Evolutionary conservation across 108 stramenopile genomes (phyloP).

Genomic region (Nitzschia inconspicua): DNA sequence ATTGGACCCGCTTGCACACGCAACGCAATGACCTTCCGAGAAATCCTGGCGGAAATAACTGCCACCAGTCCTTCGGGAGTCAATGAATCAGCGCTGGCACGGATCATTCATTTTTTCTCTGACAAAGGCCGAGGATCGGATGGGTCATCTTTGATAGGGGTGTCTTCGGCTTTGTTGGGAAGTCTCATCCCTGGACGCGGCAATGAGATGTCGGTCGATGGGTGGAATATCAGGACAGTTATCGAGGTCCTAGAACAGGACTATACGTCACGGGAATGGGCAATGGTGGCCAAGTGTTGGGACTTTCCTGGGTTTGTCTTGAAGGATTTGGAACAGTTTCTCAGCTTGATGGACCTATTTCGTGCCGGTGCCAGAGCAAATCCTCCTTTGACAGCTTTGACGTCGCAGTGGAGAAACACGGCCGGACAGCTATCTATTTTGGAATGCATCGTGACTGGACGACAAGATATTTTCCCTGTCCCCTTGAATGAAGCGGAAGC

Average conservation of each 20-base stretch:
- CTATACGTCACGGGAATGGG: conserved; percentile 81
- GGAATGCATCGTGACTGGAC: conserved; percentile 53
- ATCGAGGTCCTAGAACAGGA: conserved; percentile 78
- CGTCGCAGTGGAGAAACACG: conserved; percentile 72
- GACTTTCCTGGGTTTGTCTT: conserved; percentile 88
- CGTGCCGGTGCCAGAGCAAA: conserved; percentile 53
- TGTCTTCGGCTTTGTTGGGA: conserved; percentile 57
- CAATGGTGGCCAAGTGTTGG: conserved; percentile 64
- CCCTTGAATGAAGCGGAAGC: conserved; percentile 66
- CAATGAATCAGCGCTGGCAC: conserved; percentile 75
- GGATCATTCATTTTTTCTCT: conserved; percentile 83
- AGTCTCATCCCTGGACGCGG: conserved; percentile 49
- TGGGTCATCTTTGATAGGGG: conserved; percentile 35
- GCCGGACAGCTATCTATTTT: conserved; percentile 82
- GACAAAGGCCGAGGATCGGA: conserved; percentile 35
- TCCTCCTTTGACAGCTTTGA: conserved; percentile 64
- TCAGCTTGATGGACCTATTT: conserved; percentile 75
- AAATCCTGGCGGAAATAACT: conserved; percentile 60
- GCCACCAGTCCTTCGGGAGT: conserved; percentile 27
- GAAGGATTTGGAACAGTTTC: conserved; percentile 62
- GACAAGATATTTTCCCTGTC: conserved; percentile 64
- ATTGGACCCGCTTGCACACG: conserved; percentile 85
- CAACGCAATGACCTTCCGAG: conserved; percentile 61
- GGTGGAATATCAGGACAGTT: conserved; percentile 89
- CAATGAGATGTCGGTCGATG: conserved; percentile 19